Conservation (phyloP, 306 rosid genomes). For the Prunus dulcis region DNA sequence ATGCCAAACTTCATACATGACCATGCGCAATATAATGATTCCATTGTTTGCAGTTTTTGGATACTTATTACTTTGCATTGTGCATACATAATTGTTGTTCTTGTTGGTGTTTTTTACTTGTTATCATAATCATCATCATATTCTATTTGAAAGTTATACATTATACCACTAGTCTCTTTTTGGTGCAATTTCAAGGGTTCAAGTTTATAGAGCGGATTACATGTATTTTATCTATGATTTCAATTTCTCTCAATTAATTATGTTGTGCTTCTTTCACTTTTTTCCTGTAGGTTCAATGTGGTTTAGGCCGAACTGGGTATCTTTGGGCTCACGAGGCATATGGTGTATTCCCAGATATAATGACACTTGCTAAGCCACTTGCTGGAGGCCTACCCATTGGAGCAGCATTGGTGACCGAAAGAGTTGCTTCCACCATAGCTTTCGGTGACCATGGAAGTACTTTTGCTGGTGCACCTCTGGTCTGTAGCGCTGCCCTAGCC, state of each 20-base stretch:
- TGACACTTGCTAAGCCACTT: constrained; percentile 96
- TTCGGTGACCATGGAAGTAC: constrained; percentile 95
- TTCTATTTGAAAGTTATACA: neutral
- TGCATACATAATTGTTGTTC: neutral
- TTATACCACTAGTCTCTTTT: neutral
- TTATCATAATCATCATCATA: neutral
- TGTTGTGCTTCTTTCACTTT: constrained; percentile 2
- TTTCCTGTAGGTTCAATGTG: constrained; percentile 76
- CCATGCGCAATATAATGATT: neutral
- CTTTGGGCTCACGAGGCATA: constrained; percentile 88
- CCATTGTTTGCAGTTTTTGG: neutral
- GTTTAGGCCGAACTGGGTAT: constrained; percentile 79
- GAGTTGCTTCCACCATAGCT: constrained; percentile 65
- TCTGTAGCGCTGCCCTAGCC: constrained; percentile 71
- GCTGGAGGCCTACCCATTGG: constrained; percentile 97
- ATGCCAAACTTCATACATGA: neutral
- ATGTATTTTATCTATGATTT: neutral
- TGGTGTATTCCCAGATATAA: constrained; percentile 75
- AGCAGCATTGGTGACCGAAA: constrained; percentile 70
- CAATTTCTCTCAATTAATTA: neutral
- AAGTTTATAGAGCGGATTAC: neutral
- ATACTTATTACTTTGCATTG: too few species aligned
- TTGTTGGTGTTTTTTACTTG: neutral
- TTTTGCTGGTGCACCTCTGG: constrained; percentile 75
- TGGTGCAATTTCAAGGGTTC: too few species aligned